Base-by-base conservation (phyloP, 148 eudicot genomes). In the Fagopyrum homotropicum region DNA sequence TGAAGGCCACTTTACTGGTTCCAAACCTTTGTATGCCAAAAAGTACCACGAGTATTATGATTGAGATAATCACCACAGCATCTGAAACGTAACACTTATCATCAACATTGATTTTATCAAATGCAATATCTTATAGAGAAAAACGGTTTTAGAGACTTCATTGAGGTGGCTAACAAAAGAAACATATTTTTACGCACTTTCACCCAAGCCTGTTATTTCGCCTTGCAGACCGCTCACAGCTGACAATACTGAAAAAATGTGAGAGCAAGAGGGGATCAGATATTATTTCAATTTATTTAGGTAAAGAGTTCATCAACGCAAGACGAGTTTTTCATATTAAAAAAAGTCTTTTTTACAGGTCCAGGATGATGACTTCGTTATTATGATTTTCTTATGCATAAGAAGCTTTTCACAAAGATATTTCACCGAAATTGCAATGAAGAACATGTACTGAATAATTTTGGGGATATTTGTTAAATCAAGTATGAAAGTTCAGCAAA, bases 211-310 rank as follows among this genome's bases (percentile, higher is more conserved):
- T n/a, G 84, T 81, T 45, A 95, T 81, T 81, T 86, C 75, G 68
- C 96, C 98, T 81, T 92, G 89, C 78, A 95, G 78, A 76, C 98
- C 98, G 77, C 97, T 95, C 81, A 92, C 98, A 77, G 98, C 97
- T 79, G 98, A 95, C 96, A 95, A 86, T 69, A 95, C 98, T 95
- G 97, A 46, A 66, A n/a, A 66, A 14, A 66, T 1, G 4, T n/a
- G 69, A 35, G 45, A 30, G 35, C 69, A 63, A 66, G 47, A 19
- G 46, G 17, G 7, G 71, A 66, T 66, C 19, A 43, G 71, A 66
- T 66, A 66, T 9, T 66, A 46, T 66, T 66, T 46, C 43, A 66
- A 35, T 5, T 19, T 66, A 40, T 35, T 7, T 47, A 49, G 52
- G 12, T 49, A 49, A 9, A 8, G 52, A 8, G 11, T 49, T 2